Percentiles rank a stretch among this genome's conserved stretches.
phyloP scores from a whole-genome alignment of 129 eudicot species.

The Flaveria trinervia region DNA sequence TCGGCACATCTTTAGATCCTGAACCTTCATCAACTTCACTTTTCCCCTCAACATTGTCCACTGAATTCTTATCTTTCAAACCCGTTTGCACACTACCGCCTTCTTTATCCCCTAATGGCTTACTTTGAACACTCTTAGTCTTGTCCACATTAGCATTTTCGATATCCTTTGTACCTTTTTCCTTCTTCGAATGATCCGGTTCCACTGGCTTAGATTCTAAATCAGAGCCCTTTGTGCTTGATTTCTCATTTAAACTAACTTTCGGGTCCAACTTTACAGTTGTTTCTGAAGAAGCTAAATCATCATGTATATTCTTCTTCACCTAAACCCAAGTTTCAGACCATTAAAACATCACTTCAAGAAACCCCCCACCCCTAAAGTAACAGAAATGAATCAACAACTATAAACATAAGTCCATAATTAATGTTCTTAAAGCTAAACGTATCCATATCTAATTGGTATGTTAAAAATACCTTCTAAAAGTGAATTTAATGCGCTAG shows the following conservation, averaged over 20 bases:
- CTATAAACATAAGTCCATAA: no score
- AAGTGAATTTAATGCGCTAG: neutral
- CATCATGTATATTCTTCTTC: conserved; percentile 29
- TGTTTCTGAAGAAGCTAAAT: conserved; percentile 29
- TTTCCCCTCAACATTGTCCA: conserved; percentile 38
- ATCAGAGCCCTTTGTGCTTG: conserved; percentile 27
- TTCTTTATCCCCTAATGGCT: conserved; percentile 26
- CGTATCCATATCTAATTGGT: neutral
- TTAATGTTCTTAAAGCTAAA: neutral
- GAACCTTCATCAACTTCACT: conserved; percentile 27
- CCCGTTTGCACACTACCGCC: conserved; percentile 35
- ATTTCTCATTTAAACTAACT: conserved; percentile 30
- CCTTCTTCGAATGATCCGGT: conserved; percentile 37
- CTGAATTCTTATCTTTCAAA: conserved; percentile 25
- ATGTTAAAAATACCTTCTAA: neutral
- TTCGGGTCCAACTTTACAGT: conserved; percentile 5
- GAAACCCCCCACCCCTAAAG: no score
- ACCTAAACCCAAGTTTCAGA: conserved; percentile 32
- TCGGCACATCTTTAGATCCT: conserved; percentile 23
- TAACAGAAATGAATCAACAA: no score
- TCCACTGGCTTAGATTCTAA: conserved; percentile 35
- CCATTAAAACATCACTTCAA: conserved; percentile 4
- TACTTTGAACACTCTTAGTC: conserved; percentile 34
- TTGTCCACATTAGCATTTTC: conserved; percentile 21
- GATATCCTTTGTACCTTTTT: conserved; percentile 31